Evolutionary conservation across 2,329 filamentous ascomycete genomes (phyloP), one percentile per base, ranked within the genome.

Genomic region (Fonsecaea erecta): DNA sequence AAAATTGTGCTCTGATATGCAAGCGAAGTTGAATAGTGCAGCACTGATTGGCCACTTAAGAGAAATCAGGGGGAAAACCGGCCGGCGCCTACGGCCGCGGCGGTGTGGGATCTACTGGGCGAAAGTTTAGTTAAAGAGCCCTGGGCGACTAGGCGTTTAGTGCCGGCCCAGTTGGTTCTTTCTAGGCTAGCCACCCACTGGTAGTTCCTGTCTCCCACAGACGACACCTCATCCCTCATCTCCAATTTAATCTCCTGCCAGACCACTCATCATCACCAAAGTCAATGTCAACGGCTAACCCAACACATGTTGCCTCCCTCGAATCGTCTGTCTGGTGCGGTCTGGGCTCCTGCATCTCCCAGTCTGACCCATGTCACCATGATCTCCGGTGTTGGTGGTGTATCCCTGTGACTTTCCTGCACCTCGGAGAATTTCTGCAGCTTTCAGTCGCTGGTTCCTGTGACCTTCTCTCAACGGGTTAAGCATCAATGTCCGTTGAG

Each of bases 401-500:
- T 26, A 18, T 14, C 21, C n/a, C 18, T 24, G 18, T 48, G 11
- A 8, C 21, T 48, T 11, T 24, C 18, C 18, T 16, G 18, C 37
- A 34, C 48, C 55, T 48, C 55, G 55, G 55, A 58, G 55, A 58
- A 58, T 58, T 58, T 46, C 28, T 43, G 21, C 43, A 48, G 43
- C 43, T 26, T 24, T 9, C 18, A 48, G 43, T 48, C 43, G 9
- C 7, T 11, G 43, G 43, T 26, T 3, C 21, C 18, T 48, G 43
- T 16, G 26, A 48, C 43, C 26, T 14, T 48, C 24, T 48, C 21
- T 24, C 21, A 48, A 48, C 21, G 43, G 43, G 43, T 48, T 48
- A 48, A 48, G 12, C 8, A 3, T 24, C 52, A 53, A 53, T 53
- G 52, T 53, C 52, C 52, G 52, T n/a, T 30, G 30, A 34, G 2